Evolutionary conservation across 495 filamentous ascomycete species (phyloP).

Genomic region (Hypoxylon perforatum): DNA sequence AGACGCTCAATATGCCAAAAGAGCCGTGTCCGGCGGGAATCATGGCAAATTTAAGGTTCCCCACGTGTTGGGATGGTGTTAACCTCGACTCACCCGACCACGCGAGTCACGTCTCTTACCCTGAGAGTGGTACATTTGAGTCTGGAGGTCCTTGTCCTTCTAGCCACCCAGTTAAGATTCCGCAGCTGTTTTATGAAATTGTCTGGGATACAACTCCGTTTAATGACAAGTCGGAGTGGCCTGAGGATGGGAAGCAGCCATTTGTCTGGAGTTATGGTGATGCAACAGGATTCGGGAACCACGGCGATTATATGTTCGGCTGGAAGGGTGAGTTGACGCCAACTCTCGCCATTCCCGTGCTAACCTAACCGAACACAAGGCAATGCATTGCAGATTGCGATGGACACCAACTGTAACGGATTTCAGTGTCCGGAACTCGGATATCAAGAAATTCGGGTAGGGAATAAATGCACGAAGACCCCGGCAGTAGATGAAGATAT

Average conservation of each 20-base stretch:
- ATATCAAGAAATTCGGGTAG: slow-evolving; percentile 42
- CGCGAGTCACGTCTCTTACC: slow-evolving; percentile 42
- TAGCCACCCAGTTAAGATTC: slow-evolving; percentile 47
- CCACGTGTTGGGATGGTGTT: slow-evolving; percentile 45
- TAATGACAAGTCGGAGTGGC: slow-evolving; percentile 54
- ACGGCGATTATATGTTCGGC: slow-evolving; percentile 45
- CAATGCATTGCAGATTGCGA: slow-evolving; percentile 40
- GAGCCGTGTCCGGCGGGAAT: slow-evolving; percentile 48
- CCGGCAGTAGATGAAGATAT: slow-evolving; percentile 43
- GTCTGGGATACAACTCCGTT: slow-evolving; percentile 54
- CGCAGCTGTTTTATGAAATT: slow-evolving; percentile 52
- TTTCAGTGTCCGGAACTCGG: slow-evolving; percentile 35
- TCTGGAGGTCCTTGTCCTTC: slow-evolving; percentile 46
- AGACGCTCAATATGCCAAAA: slow-evolving; percentile 46
- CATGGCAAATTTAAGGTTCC: slow-evolving; percentile 53
- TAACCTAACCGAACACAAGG: slow-evolving; percentile 5
- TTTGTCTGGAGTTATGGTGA: slow-evolving; percentile 59
- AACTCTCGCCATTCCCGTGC: too few relatives aligned
- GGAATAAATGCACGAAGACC: slow-evolving; percentile 47
- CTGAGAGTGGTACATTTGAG: slow-evolving; percentile 47
- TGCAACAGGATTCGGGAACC: slow-evolving; percentile 38
- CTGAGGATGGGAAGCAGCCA: slow-evolving; percentile 54
- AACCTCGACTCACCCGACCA: slow-evolving; percentile 42
- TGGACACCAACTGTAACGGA: slow-evolving; percentile 40
- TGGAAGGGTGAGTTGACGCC: slow-evolving; percentile 25